These are phyloP conservation scores for Huntiella abstrusa DNA, from an alignment of 2,329 filamentous ascomycete species.

Conservation along the genomic window DNA sequence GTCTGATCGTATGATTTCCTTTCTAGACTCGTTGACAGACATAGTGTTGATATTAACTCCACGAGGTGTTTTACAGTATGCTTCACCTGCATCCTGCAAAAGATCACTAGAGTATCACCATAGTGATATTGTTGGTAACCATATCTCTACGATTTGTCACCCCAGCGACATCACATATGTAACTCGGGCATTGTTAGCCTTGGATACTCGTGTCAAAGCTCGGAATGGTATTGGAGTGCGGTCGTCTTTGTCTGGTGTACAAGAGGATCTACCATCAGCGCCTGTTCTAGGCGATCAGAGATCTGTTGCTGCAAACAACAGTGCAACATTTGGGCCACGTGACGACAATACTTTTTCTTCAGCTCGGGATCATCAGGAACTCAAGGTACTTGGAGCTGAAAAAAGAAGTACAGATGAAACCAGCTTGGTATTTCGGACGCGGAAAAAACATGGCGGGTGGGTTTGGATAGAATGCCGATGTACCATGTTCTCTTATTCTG, in stretches of 20 bases:
- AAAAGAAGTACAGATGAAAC: constrained; percentile 23
- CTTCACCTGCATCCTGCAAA: constrained; percentile 63
- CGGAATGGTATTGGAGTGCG: not conserved
- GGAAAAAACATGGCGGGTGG: constrained; percentile 74
- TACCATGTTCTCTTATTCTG: constrained; percentile 73
- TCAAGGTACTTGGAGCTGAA: not conserved
- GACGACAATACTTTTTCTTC: too few relatives aligned
- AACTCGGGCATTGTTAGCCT: constrained; percentile 71
- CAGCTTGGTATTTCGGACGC: constrained; percentile 77
- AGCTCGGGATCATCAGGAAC: not conserved
- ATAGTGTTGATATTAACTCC: constrained; percentile 83
- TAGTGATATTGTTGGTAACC: constrained; percentile 64
- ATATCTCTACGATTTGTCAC: constrained; percentile 81
- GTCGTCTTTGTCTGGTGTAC: not conserved
- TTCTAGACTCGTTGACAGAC: constrained; percentile 33
- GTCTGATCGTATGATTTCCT: constrained; percentile 12
- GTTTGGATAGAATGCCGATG: constrained; percentile 96
- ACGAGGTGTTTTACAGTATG: constrained; percentile 78
- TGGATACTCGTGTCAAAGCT: constrained; percentile 33
- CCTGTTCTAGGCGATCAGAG: not conserved
- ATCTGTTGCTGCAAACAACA: too few relatives aligned
- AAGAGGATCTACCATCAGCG: not conserved
- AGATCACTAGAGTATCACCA: constrained; percentile 74
- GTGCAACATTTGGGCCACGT: too few relatives aligned
- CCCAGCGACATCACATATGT: constrained; percentile 91